A percentile compares a stretch with the other conserved stretches of the same genome.
phyloP scores from a whole-genome alignment of 2,329 filamentous ascomycete genomes.

The Arthrobotrys sinensis region DNA sequence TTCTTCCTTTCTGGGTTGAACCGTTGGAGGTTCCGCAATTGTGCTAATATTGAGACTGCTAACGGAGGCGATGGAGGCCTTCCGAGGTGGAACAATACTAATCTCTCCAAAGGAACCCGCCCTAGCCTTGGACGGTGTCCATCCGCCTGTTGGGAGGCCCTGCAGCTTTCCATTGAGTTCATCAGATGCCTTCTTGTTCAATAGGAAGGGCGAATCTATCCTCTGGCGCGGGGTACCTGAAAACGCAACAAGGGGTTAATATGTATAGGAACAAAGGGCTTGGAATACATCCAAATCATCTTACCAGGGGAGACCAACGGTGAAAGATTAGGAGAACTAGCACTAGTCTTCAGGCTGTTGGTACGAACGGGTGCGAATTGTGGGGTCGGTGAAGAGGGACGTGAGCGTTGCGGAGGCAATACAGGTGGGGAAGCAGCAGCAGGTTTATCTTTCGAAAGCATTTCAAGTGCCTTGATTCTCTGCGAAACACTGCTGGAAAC shows the following conservation, averaged over 20 bases:
- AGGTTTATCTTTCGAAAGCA: slow-evolving; percentile 73
- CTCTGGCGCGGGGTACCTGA: slow-evolving; percentile 41
- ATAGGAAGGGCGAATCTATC: slow-evolving; percentile 55
- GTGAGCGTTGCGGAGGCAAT: slow-evolving; percentile 69
- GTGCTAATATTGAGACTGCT: slow-evolving; percentile 55
- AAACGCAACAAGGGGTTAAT: slow-evolving; percentile 28
- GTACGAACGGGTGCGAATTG: slow-evolving; percentile 67
- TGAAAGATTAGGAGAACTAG: slow-evolving; percentile 67
- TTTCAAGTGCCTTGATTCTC: slow-evolving; percentile 92
- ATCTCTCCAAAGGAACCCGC: slow-evolving; percentile 56
- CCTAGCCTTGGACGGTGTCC: slow-evolving; percentile 44
- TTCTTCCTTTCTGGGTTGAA: slow-evolving; percentile 30
- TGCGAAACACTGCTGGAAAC: slow-evolving; percentile 80
- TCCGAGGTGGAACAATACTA: slow-evolving; percentile 38
- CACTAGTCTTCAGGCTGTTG: slow-evolving; percentile 61
- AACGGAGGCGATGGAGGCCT: slow-evolving; percentile 53
- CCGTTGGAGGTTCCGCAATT: slow-evolving; percentile 37
- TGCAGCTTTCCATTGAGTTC: slow-evolving; percentile 37
- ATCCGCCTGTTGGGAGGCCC: slow-evolving; percentile 29
- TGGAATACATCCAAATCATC: slow-evolving; percentile 32
- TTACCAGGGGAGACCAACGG: slow-evolving; percentile 50
- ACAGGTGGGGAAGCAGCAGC: slow-evolving; percentile 65
- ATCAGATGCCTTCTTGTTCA: slow-evolving; percentile 50
- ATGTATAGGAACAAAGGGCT: slow-evolving; percentile 6
- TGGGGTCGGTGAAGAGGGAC: slow-evolving; percentile 72